A percentile compares a stretch with the other conserved stretches of the same genome.
Conservation (phyloP, 257 asterid species). For the Thymus mandschuricus region DNA sequence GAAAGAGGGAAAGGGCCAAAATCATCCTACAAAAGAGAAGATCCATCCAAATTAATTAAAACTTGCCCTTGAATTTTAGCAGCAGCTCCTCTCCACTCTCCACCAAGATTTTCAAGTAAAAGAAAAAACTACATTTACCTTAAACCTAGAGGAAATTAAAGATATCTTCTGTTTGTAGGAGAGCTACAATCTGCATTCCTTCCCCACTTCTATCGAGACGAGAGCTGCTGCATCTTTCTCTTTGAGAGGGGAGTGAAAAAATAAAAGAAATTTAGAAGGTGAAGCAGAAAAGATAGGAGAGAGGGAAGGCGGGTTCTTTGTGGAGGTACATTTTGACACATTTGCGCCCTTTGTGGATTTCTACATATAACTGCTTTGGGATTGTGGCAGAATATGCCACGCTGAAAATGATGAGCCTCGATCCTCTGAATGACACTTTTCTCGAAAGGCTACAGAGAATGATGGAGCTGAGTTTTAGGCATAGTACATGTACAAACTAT, state of each 20-base stretch:
- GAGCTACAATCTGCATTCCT: constrained; percentile 64
- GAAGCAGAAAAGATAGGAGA: constrained; percentile 43
- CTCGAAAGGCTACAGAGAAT: constrained; percentile 45
- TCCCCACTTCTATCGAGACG: constrained; percentile 43
- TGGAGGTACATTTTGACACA: constrained; percentile 33
- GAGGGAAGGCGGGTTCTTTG: constrained; percentile 40
- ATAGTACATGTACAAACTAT: constrained; percentile 99
- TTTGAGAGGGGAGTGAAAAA: constrained; percentile 47
- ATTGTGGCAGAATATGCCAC: constrained; percentile 39
- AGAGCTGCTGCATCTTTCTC: constrained; percentile 50
- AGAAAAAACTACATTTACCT: constrained; percentile 54
- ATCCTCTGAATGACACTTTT: constrained; percentile 34
- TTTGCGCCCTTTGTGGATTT: constrained; percentile 34
- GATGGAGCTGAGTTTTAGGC: constrained; percentile 58
- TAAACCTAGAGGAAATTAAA: constrained; percentile 44
- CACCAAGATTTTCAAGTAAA: constrained; percentile 41
- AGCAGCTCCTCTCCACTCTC: constrained; percentile 59
- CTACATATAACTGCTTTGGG: constrained; percentile 40
- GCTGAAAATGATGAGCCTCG: constrained; percentile 42
- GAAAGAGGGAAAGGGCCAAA: constrained; percentile 28
- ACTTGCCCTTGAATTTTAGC: constrained; percentile 49
- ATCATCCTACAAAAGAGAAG: constrained; percentile 61
- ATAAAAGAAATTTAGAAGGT: constrained; percentile 42
- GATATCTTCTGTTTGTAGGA: constrained; percentile 50
- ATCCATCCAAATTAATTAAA: constrained; percentile 40